Percentiles rank a stretch among this genome's conserved stretches.
phyloP scores from a whole-genome alignment of 306 rosid genomes.

The Clitoria ternatea region DNA sequence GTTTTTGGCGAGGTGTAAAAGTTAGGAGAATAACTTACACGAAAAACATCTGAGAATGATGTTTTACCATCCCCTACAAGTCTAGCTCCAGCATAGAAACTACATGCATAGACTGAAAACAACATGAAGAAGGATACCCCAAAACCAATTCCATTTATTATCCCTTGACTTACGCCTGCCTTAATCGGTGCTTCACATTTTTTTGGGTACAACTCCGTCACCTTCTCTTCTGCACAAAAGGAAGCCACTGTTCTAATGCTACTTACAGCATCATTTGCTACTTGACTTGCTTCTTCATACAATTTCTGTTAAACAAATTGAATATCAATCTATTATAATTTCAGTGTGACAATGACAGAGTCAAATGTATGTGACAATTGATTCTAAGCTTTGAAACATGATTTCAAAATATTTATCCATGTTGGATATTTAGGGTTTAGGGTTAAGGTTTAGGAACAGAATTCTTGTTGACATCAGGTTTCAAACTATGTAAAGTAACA shows the following conservation, averaged over 20 bases:
- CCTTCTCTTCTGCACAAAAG: slow-evolving; percentile 67
- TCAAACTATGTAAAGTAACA: too few relatives aligned
- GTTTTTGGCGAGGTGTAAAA: too few relatives aligned
- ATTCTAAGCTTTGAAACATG: too few relatives aligned
- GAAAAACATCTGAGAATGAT: slow-evolving; percentile 50
- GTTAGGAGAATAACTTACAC: slow-evolving; percentile 33
- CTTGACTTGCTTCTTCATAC: slow-evolving; percentile 68
- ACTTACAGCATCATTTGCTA: slow-evolving; percentile 58
- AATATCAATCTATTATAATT: too few relatives aligned
- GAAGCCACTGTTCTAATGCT: slow-evolving; percentile 65
- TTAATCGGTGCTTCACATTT: slow-evolving; percentile 58
- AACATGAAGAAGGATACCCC: slow-evolving; percentile 54
- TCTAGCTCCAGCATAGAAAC: slow-evolving; percentile 60
- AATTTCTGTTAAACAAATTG: slow-evolving; percentile 33
- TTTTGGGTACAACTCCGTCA: slow-evolving; percentile 44
- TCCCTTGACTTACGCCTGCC: slow-evolving; percentile 46
- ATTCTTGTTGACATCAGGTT: too few relatives aligned
- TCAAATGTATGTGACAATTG: too few relatives aligned
- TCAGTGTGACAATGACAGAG: too few relatives aligned
- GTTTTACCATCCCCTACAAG: slow-evolving; percentile 44
- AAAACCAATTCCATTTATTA: slow-evolving; percentile 48
- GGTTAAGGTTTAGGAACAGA: too few relatives aligned
- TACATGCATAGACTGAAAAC: slow-evolving; percentile 41
- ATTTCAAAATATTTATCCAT: too few relatives aligned
- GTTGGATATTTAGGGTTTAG: too few relatives aligned